phyloP scores from a whole-genome alignment of 257 asterid species.

The Haberlea rhodopensis region DNA sequence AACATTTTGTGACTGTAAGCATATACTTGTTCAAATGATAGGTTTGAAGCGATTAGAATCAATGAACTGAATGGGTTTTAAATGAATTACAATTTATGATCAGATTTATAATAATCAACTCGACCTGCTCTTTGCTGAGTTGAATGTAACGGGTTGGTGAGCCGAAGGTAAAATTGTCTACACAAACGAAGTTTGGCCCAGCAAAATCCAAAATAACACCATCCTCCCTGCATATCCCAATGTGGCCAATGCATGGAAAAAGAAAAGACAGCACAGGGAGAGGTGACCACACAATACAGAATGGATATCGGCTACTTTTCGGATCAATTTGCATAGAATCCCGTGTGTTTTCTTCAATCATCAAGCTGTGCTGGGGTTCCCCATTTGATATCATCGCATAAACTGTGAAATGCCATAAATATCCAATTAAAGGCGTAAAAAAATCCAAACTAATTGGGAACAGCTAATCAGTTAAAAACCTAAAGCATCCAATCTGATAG shows the following conservation, averaged over 20 bases:
- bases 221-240: constrained; percentile 86
- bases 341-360: constrained; percentile 41
- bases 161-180: constrained; percentile 86
- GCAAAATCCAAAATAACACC: constrained; percentile 94
- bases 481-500: no score
- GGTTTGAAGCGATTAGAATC: not conserved
- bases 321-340: constrained; percentile 51
- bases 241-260: constrained; percentile 79
- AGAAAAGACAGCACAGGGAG: constrained; percentile 90
- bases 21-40: not conserved
- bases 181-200: constrained; percentile 84
- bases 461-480: no score
- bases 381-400: constrained; percentile 52
- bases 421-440: no score
- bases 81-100: constrained; percentile 7
- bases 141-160: constrained; percentile 75
- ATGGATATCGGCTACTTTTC: constrained; percentile 63
- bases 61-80: not conserved
- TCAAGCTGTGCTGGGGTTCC: constrained; percentile 48
- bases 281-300: constrained; percentile 95
- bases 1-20: no score
- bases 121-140: constrained; percentile 71
- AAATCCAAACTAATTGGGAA: no score
- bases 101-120: constrained; percentile 16
- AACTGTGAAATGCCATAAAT: constrained; percentile 24